Conservation (phyloP, 305 asterid genomes). For the Fraxinus paxiana region DNA sequence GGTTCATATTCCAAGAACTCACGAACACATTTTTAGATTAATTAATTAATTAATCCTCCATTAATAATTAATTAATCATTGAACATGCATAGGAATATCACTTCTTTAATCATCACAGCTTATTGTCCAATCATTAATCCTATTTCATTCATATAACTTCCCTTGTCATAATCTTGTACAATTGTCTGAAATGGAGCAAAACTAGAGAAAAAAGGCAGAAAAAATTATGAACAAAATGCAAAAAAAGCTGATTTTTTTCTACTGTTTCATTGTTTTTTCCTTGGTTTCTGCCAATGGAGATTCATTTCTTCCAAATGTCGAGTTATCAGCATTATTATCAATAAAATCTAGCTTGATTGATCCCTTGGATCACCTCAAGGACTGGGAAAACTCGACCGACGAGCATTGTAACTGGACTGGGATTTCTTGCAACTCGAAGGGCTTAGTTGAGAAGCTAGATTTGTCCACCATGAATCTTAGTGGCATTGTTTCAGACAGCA, state of each 20-base stretch:
- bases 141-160: constrained; percentile 31
- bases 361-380: constrained; percentile 40
- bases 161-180: constrained; percentile 22
- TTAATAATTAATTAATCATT: constrained; percentile 19
- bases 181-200: constrained; percentile 35
- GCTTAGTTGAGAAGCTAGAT: constrained; percentile 54
- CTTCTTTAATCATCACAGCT: constrained; percentile 42
- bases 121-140: constrained; percentile 45
- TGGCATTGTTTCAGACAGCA: constrained; percentile 44
- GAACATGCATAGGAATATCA: constrained; percentile 47
- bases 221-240: constrained; percentile 28
- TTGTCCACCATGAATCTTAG: constrained; percentile 64
- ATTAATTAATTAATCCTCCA: constrained; percentile 18
- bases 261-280: constrained; percentile 47
- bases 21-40: constrained; percentile 35
- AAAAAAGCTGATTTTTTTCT: constrained; percentile 28
- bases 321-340: constrained; percentile 42
- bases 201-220: constrained; percentile 1
- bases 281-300: constrained; percentile 43
- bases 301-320: constrained; percentile 16
- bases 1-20: constrained; percentile 47
- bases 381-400: constrained; percentile 38
- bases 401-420: constrained; percentile 58
- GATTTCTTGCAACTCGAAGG: constrained; percentile 46
- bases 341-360: constrained; percentile 55